These are phyloP conservation scores for Paragyromitra xinjiangensis DNA, from an alignment of 495 filamentous ascomycete genomes.

Conservation along the genomic window DNA sequence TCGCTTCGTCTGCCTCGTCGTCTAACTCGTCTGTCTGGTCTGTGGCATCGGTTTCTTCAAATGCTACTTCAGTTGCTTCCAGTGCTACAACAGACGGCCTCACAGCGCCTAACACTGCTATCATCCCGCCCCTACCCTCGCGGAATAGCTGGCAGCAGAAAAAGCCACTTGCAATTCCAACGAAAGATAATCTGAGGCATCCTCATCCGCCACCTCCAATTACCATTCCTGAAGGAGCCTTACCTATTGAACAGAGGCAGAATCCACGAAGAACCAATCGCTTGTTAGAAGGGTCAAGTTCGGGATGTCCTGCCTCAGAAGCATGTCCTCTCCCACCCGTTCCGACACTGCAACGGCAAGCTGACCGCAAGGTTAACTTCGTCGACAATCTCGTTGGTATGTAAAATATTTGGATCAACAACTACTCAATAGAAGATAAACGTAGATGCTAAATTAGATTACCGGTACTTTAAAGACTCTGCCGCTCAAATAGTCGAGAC, in stretches of 20 bases:
- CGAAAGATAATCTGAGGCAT: constrained; percentile 40
- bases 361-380: constrained; percentile 92
- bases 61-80: constrained; percentile 64
- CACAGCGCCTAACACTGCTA: constrained; percentile 57
- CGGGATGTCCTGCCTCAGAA: constrained; percentile 63
- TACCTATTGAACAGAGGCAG: constrained; percentile 72
- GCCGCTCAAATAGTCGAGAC: constrained; percentile 96
- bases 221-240: constrained; percentile 36
- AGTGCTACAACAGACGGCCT: constrained; percentile 60
- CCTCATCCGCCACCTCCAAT: constrained; percentile 60
- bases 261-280: constrained; percentile 80
- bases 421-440: constrained; percentile 49
- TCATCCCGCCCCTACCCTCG: constrained; percentile 58
- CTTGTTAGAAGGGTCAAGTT: constrained; percentile 59
- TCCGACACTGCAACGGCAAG: constrained; percentile 70
- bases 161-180: constrained; percentile 49
- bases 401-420: constrained; percentile 60
- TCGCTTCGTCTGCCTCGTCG: constrained; percentile 53
- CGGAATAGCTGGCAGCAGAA: constrained; percentile 61
- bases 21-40: constrained; percentile 72
- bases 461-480: constrained; percentile 73
- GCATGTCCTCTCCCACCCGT: constrained; percentile 81
- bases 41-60: constrained; percentile 69
- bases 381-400: constrained; percentile 99
- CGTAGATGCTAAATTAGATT: constrained; percentile 55